Conservation (phyloP, 768 basidiomycete genomes). For the Naganishia vishniacii region DNA sequence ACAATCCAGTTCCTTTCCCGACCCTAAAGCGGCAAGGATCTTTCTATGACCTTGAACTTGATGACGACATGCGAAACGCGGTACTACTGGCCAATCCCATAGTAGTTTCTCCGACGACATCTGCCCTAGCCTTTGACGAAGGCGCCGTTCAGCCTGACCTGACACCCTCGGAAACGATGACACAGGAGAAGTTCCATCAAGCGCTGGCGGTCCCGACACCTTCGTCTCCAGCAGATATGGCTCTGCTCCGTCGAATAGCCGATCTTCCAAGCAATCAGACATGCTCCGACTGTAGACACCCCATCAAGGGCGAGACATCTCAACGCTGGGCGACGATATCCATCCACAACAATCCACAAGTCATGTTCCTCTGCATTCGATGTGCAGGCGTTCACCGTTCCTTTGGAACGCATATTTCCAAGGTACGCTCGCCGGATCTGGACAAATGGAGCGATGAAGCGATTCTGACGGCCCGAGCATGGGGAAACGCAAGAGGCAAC, state of each 20-base stretch:
- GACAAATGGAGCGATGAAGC: conserved; percentile 44
- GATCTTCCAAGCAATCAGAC: conserved; percentile 34
- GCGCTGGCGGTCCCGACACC: background rate
- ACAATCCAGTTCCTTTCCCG: background rate
- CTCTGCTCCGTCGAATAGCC: conserved; percentile 37
- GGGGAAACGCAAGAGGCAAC: conserved; percentile 45
- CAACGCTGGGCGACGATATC: conserved; percentile 46
- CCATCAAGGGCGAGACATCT: conserved; percentile 38
- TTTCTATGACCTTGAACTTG: conserved; percentile 18
- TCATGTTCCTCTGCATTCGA: conserved; percentile 46
- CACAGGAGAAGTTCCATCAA: conserved; percentile 12
- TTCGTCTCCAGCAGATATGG: conserved; percentile 32
- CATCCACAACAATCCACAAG: conserved; percentile 40
- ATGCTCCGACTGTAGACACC: conserved; percentile 44
- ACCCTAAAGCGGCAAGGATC: conserved; percentile 3
- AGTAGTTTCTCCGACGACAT: background rate
- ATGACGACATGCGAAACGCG: conserved; percentile 20
- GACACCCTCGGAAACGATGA: conserved; percentile 12
- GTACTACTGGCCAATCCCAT: conserved; percentile 19
- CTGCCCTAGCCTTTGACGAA: background rate
- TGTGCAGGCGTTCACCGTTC: conserved; percentile 45
- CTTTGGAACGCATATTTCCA: conserved; percentile 48
- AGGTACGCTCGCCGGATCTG: conserved; percentile 44
- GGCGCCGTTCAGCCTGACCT: background rate
- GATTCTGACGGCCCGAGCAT: conserved; percentile 37